Percentiles rank a stretch among this genome's conserved stretches.
phyloP scores from a whole-genome alignment of 805 yeast genomes.

The Candida loeiensis region DNA sequence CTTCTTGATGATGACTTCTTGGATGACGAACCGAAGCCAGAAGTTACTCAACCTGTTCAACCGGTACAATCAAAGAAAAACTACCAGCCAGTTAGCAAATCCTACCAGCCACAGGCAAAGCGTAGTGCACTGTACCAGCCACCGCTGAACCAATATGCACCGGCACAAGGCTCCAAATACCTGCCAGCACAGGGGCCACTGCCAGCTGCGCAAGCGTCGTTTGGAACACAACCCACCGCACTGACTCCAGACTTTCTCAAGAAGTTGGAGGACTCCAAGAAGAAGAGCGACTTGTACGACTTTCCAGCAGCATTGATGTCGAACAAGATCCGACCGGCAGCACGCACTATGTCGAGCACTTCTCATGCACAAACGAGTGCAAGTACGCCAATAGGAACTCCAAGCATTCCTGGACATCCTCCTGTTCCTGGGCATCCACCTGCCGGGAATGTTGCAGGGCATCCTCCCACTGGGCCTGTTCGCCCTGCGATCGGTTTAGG shows the following conservation, averaged over 20 bases:
- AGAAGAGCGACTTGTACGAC: conserved; percentile 74
- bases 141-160: background rate
- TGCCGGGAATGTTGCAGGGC: too few species aligned
- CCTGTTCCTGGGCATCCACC: background rate
- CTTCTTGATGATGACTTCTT: conserved; percentile 35
- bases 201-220: background rate
- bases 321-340: conserved; percentile 36
- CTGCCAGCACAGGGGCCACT: too few species aligned
- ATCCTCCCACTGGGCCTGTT: background rate
- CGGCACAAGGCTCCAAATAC: background rate
- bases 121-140: background rate
- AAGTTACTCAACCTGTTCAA: conserved; percentile 17
- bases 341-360: conserved; percentile 27
- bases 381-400: too few species aligned
- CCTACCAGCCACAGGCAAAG: background rate
- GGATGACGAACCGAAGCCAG: conserved; percentile 23
- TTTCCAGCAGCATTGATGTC: conserved; percentile 58
- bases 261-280: conserved; percentile 35
- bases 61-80: conserved; percentile 16
- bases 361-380: too few species aligned
- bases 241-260: background rate
- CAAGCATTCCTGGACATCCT: conserved; percentile 5
- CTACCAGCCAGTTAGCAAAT: background rate
- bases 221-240: background rate
- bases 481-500: too few species aligned